These are phyloP conservation scores for Pseudotsuga menziesii DNA, from an alignment of 75 land plant species.

Conservation along the genomic window DNA sequence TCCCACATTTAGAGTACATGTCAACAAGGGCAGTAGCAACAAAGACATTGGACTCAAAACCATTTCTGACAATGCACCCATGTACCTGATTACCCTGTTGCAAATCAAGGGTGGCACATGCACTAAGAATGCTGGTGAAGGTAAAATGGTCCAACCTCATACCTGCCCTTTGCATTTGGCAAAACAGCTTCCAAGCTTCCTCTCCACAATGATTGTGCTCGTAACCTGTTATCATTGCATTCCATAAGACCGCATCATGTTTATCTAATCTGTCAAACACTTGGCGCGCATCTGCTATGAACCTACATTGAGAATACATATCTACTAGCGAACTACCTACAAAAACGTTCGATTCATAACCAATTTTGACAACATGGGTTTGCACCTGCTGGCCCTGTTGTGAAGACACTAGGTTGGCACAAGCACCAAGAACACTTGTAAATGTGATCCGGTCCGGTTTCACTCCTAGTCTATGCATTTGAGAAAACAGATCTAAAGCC, in stretches of 20 bases:
- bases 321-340: conserved; percentile 23
- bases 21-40: conserved; percentile 51
- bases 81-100: conserved; percentile 52
- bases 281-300: conserved; percentile 5
- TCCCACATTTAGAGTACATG: conserved; percentile 42
- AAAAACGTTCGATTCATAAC: conserved; percentile 17
- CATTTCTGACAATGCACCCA: conserved; percentile 24
- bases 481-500: conserved; percentile 12
- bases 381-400: conserved; percentile 8
- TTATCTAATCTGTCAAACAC: neutral
- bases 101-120: conserved; percentile 41
- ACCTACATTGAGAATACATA: conserved; percentile 17
- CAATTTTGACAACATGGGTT: conserved; percentile 6
- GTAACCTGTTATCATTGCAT: conserved; percentile 13
- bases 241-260: conserved; percentile 15
- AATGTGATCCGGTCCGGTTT: conserved; percentile 6
- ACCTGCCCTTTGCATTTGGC: conserved; percentile 42
- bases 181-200: conserved; percentile 31
- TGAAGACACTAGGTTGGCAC: conserved; percentile 3
- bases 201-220: neutral
- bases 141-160: conserved; percentile 43
- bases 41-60: conserved; percentile 28
- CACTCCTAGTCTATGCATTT: conserved; percentile 8
- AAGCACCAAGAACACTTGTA: conserved; percentile 10
- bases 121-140: conserved; percentile 31